Base-by-base conservation (phyloP, 139 green algal genomes). In the Micractinium conductrix region DNA sequence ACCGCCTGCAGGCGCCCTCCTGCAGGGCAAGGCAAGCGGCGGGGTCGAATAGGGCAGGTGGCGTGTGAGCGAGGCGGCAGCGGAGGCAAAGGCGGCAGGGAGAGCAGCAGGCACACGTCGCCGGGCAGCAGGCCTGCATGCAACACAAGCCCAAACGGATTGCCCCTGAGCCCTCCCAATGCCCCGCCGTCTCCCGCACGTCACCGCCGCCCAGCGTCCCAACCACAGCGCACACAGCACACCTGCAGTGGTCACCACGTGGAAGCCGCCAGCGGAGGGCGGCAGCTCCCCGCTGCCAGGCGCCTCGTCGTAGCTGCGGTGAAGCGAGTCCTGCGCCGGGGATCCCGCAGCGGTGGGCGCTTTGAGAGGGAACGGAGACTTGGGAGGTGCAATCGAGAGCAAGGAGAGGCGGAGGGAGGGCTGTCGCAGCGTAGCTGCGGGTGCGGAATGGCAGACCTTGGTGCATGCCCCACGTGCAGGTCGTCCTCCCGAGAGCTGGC, bases 271-370 rank as follows among this genome's bases (percentile, higher is more conserved):
- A 0, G 76, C 76, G 37, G 40, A 42, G 9, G 76, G 55, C 75
- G 76, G 76, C 55, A 28, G 28, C 45, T 80, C 30, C 45, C 26
- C 1, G 2, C 33, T 4, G 3, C 37, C 9, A 12, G 38, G 37
- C 14, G 37, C 58, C 35, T 58, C 12, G 17, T 65, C 44, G 45
- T 79, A 81, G 35, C 9, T 40, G 75, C 75, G 75, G 55, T 81
- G 75, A 37, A 81, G 75, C 4, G 75, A 81, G 75, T 82, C 76
- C 76, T 82, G 76, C 38, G 60, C 19, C n/a, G 30, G 21, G 30
- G 63, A 14, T 7, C 30, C 28, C 63, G 30, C 4, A 35, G 37
- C 4, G n/a, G 7, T 1, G 2, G 10, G 16, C 28, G 6, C 4
- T 69, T 4, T 24, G 26, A 24, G 30, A 42, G n/a, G 10, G 14